Base-by-base conservation (phyloP, 257 asterid species). In the Phtheirospermum japonicum region DNA sequence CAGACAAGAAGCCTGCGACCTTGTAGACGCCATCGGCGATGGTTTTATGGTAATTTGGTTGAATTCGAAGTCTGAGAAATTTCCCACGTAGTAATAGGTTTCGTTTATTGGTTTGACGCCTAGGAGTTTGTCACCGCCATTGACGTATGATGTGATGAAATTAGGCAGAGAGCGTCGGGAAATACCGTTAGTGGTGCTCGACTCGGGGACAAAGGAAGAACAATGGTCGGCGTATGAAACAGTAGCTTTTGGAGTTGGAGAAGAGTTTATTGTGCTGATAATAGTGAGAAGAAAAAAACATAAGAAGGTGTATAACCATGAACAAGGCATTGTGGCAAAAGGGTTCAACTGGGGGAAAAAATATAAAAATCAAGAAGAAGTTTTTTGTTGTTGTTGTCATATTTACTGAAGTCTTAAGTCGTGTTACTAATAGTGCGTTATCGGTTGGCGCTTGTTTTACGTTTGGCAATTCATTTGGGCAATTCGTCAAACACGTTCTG, bases 141-240 rank as follows among this genome's bases (percentile, higher is more conserved):
- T 65, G 64, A 74, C 28, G 11, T 49, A 30, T 1, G 65, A 16
- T 0, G 69, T 46, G 9, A 11, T 9, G 7, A 75, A 49, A 14
- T 6, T 0, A n/a, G 78, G 76, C 5, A 63, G 3, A 3, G 32
- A 6, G 31, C 5, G 9, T 9, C 2, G 13, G 40, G 7, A 3
- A 56, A 54, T 28, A 0, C 1, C 63, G 9, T 11, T 0, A 6
- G 81, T 76, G 73, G 55, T 0, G 36, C n/a, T 11, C 57, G 70
- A 64, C 42, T 8, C 28, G 5, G 96, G 83, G 61, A 88, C 63
- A 12, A 73, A 7, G 32, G 86, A 63, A 34, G 82, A 72, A 46
- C 96, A 88, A 17, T 85, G 89, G 28, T 75, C 69, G 7, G 32
- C 9, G 49, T 85, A 85, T 2, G 80, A 59, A 45, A 50, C n/a